Percentiles rank a stretch among this genome's conserved stretches.
Conservation (phyloP, 1,284 basidiomycete genomes). For the Leccinum fallax region DNA sequence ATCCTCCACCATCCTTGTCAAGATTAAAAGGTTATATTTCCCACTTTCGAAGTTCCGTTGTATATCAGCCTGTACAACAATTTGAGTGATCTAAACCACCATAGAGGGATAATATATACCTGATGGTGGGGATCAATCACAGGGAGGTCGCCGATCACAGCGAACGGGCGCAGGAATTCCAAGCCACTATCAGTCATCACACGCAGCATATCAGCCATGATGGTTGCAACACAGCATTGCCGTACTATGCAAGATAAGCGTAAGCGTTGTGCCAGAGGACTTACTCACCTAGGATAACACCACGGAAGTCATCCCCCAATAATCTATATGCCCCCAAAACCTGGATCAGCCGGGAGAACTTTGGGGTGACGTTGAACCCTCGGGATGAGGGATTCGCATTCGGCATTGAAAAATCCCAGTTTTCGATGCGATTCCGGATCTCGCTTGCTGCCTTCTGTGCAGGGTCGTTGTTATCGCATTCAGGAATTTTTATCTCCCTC, state of each 20-base stretch:
- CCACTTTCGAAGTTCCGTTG: conserved; percentile 53
- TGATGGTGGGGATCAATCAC: conserved; percentile 35
- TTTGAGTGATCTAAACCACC: conserved; percentile 11
- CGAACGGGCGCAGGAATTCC: conserved; percentile 44
- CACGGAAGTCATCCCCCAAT: conserved; percentile 59
- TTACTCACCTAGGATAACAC: conserved; percentile 61
- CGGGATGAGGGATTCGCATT: conserved; percentile 54
- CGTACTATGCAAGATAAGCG: conserved; percentile 41
- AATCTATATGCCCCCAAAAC: conserved; percentile 54
- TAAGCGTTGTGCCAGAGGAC: conserved; percentile 12
- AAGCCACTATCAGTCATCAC: conserved; percentile 43
- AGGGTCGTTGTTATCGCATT: conserved; percentile 38
- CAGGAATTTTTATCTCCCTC: conserved; percentile 36
- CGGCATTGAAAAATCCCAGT: conserved; percentile 62
- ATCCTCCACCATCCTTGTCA: conserved; percentile 59
- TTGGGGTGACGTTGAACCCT: conserved; percentile 64
- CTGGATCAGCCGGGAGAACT: conserved; percentile 61
- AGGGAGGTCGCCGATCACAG: conserved; percentile 25
- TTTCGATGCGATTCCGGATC: conserved; percentile 48
- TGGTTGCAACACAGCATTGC: conserved; percentile 44
- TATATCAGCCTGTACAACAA: conserved; percentile 28
- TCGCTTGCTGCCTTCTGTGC: conserved; percentile 25
- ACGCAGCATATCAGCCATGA: conserved; percentile 49
- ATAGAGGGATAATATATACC: conserved; percentile 24
- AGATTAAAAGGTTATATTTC: conserved; percentile 60